phyloP scores from a whole-genome alignment of 352 stramenopile species.

The Peronosclerospora sorghi region DNA sequence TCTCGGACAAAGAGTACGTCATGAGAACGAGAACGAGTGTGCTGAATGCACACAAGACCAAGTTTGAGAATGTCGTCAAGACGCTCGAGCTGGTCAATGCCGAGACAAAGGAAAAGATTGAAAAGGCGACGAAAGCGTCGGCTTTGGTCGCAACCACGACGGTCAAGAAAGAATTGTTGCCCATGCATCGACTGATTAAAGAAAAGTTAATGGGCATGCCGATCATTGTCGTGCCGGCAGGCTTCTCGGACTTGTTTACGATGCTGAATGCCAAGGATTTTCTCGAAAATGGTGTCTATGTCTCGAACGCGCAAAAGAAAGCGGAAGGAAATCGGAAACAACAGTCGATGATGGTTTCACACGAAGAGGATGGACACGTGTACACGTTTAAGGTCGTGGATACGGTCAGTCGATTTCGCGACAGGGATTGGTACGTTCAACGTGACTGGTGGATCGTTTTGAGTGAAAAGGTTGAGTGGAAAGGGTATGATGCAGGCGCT shows the following conservation, averaged over 20 bases:
- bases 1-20: constrained; percentile 56
- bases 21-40: constrained; percentile 60
- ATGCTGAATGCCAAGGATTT: constrained; percentile 87
- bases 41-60: constrained; percentile 68
- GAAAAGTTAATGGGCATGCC: constrained; percentile 73
- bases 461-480: neutral
- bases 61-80: constrained; percentile 76
- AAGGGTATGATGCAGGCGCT: constrained; percentile 36
- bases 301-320: constrained; percentile 81
- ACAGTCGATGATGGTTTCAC: constrained; percentile 70
- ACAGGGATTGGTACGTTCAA: constrained; percentile 73
- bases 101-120: constrained; percentile 81
- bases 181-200: constrained; percentile 54
- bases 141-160: constrained; percentile 30
- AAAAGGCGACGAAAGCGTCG: constrained; percentile 67
- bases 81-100: constrained; percentile 70
- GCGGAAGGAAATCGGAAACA: constrained; percentile 65
- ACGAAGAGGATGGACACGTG: constrained; percentile 67
- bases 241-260: constrained; percentile 80
- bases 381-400: constrained; percentile 87
- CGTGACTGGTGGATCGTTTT: neutral
- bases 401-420: constrained; percentile 69
- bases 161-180: constrained; percentile 50
- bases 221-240: constrained; percentile 87
- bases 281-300: constrained; percentile 71